Conservation (phyloP, 2,329 filamentous ascomycete genomes). For the Microdochium bolleyi region DNA sequence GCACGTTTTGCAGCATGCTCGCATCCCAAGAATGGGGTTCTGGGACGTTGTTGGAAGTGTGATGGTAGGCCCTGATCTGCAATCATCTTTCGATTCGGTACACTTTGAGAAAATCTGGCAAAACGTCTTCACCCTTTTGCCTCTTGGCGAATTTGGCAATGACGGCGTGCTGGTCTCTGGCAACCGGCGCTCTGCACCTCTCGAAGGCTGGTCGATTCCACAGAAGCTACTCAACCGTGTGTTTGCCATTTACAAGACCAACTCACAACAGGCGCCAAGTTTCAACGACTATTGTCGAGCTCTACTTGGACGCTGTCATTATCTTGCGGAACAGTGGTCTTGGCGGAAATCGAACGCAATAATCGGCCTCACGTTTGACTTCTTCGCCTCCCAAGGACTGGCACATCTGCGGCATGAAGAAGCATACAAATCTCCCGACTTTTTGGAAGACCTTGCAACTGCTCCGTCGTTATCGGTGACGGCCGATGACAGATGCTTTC, state of each 20-base stretch:
- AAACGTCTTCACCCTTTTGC: slow-evolving; percentile 51
- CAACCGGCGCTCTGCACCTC: slow-evolving; percentile 22
- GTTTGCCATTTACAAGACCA: slow-evolving; percentile 50
- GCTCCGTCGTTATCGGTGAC: slow-evolving; percentile 40
- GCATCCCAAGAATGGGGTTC: slow-evolving; percentile 45
- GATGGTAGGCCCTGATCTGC: slow-evolving; percentile 25
- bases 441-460: slow-evolving; percentile 46
- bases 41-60: slow-evolving; percentile 48
- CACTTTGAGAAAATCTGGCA: slow-evolving; percentile 50
- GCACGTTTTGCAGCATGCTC: slow-evolving; percentile 39
- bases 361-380: slow-evolving; percentile 57
- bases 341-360: slow-evolving; percentile 52
- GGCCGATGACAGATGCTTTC: slow-evolving; percentile 54
- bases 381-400: slow-evolving; percentile 55
- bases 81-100: slow-evolving; percentile 31
- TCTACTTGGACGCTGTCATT: slow-evolving; percentile 52
- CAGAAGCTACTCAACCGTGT: slow-evolving; percentile 49
- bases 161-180: slow-evolving; percentile 37
- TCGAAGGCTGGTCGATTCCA: slow-evolving; percentile 54
- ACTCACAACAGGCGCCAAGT: slow-evolving; percentile 45
- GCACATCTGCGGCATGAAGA: slow-evolving; percentile 59
- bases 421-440: slow-evolving; percentile 50
- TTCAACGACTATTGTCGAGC: slow-evolving; percentile 60
- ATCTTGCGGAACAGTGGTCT: slow-evolving; percentile 57
- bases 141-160: slow-evolving; percentile 51